Evolutionary conservation across 176 grass and related monocot genomes (phyloP).

Genomic region (Pharus latifolius): DNA sequence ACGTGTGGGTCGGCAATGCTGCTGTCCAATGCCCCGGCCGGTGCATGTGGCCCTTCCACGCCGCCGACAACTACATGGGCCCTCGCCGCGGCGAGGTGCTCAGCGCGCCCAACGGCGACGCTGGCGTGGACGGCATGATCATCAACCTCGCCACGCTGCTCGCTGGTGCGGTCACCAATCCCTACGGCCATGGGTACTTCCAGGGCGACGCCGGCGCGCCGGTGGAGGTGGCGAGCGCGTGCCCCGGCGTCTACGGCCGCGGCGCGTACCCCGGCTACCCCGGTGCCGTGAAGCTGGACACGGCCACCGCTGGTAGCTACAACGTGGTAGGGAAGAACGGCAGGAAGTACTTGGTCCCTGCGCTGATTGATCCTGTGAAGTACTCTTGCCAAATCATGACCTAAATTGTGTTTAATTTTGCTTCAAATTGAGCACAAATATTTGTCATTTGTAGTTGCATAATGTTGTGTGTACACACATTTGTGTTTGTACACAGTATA

Average conservation of each 20-base stretch:
- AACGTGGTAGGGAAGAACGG: slow-evolving; percentile 78
- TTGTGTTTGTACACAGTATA: no score
- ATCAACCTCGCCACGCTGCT: slow-evolving; percentile 75
- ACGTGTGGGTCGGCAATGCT: slow-evolving; percentile 72
- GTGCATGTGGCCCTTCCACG: slow-evolving; percentile 84
- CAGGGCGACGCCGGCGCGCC: slow-evolving; percentile 45
- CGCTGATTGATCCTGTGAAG: slow-evolving; percentile 47
- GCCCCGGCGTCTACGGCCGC: slow-evolving; percentile 42
- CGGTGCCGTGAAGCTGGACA: slow-evolving; percentile 40
- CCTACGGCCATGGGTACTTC: slow-evolving; percentile 62
- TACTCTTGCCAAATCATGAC: slow-evolving; percentile 39
- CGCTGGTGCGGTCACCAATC: slow-evolving; percentile 68
- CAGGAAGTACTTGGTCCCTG: slow-evolving; percentile 80
- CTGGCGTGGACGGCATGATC: slow-evolving; percentile 60
- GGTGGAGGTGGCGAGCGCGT: slow-evolving; percentile 54
- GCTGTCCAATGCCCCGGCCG: slow-evolving; percentile 56
- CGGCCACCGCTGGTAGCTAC: slow-evolving; percentile 49
- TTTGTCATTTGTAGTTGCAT: neutral
- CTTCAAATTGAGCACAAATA: neutral
- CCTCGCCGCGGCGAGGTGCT: slow-evolving; percentile 24
- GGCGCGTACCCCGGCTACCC: slow-evolving; percentile 61
- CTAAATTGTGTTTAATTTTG: neutral
- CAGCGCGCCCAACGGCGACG: slow-evolving; percentile 55
- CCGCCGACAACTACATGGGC: slow-evolving; percentile 18
- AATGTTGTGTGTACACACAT: no score